Evolutionary conservation across 1,284 basidiomycete genomes (phyloP).

Genomic region (Fomitopsis pinicola): DNA sequence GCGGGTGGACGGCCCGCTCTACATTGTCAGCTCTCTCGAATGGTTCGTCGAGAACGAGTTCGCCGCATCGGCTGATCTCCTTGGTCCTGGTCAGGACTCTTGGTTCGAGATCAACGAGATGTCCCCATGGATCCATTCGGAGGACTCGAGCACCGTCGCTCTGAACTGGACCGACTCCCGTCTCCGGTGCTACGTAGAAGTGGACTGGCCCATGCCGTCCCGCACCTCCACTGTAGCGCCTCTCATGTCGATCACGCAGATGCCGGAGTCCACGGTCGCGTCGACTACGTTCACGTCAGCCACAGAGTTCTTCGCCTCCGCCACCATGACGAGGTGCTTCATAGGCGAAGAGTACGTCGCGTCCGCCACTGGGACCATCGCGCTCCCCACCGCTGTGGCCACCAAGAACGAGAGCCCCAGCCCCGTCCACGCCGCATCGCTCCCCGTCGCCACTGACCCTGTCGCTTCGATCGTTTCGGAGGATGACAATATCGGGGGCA

Average conservation of each 20-base stretch:
- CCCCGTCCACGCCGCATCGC: background rate
- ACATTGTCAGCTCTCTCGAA: background rate
- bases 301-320: background rate
- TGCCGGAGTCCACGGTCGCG: background rate
- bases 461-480: background rate
- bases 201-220: background rate
- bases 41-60: background rate
- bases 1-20: background rate
- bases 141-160: background rate
- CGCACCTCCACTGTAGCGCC: background rate
- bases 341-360: background rate
- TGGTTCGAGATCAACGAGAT: background rate
- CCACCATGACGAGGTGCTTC: background rate
- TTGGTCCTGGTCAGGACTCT: background rate
- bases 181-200: background rate
- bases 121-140: background rate
- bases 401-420: background rate
- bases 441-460: background rate
- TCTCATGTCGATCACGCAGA: background rate
- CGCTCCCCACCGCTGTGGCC: background rate
- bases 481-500: background rate
- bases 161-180: background rate
- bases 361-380: background rate
- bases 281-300: background rate
- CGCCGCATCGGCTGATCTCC: background rate